Percentiles rank a stretch among this genome's conserved stretches.
Evolutionary conservation across 164 flowering plant genomes (phyloP).

Genomic region (Akebia trifoliata): DNA sequence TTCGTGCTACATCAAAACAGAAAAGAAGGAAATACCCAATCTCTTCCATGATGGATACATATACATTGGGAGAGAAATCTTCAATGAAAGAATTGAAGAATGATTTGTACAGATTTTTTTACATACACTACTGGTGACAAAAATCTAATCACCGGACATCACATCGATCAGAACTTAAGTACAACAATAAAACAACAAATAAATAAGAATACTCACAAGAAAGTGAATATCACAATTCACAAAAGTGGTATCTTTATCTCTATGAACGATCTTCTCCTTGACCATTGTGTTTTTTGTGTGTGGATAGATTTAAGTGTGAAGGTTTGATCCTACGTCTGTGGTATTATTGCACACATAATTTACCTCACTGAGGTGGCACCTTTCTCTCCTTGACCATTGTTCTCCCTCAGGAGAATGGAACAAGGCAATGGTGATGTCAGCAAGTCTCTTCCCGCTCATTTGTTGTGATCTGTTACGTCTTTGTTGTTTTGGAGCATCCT

Average conservation of each 20-base stretch:
- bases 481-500: slow-evolving; percentile 16
- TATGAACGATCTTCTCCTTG: slow-evolving; percentile 4
- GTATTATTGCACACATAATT: too few relatives aligned
- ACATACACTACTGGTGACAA: slow-evolving; percentile 3
- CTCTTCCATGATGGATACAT: not conserved
- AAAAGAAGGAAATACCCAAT: not conserved
- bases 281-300: too few relatives aligned
- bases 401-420: slow-evolving; percentile 13
- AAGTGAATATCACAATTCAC: not conserved
- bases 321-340: too few relatives aligned
- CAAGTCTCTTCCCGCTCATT: slow-evolving; percentile 15
- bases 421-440: slow-evolving; percentile 22
- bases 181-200: slow-evolving; percentile 4
- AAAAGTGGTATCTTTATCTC: not conserved
- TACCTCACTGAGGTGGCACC: too few relatives aligned
- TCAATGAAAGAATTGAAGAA: slow-evolving; percentile 32
- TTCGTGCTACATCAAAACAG: not conserved
- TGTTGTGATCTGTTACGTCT: slow-evolving; percentile 2
- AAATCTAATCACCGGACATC: not conserved
- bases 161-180: not conserved
- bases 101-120: not conserved
- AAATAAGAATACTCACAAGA: not conserved
- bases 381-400: slow-evolving; percentile 4
- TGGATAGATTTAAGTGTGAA: too few relatives aligned
- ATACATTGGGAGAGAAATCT: slow-evolving; percentile 9